Evolutionary conservation across 208 protist genomes (phyloP).

Genomic region (Leptomonas pyrrhocoris): DNA sequence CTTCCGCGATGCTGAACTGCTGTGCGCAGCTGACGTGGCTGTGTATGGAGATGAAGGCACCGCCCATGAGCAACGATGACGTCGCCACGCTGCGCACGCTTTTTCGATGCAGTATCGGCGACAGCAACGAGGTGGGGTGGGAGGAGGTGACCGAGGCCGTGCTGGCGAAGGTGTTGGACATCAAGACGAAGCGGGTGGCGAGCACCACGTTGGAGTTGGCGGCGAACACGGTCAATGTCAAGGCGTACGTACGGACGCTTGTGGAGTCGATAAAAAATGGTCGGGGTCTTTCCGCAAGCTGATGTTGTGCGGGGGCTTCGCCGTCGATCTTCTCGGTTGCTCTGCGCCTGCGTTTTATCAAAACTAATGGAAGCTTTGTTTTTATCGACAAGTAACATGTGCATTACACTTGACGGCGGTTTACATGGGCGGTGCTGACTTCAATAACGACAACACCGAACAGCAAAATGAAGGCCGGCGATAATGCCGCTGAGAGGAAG

Average conservation of each 20-base stretch:
- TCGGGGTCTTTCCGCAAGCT: background rate
- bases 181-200: constrained; percentile 24
- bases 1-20: constrained; percentile 71
- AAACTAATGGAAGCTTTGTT: no score
- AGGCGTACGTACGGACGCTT: constrained; percentile 61
- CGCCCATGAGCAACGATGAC: constrained; percentile 16
- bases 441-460: no score
- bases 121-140: constrained; percentile 75
- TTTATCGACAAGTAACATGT: no score
- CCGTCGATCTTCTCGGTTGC: no score
- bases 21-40: constrained; percentile 80
- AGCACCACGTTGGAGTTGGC: constrained; percentile 34
- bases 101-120: constrained; percentile 61
- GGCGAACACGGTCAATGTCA: constrained; percentile 54
- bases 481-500: no score
- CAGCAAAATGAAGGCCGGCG: no score
- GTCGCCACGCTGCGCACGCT: constrained; percentile 48
- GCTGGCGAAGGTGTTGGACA: constrained; percentile 69
- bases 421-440: no score
- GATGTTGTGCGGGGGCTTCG: constrained; percentile 12
- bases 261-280: constrained; percentile 37
- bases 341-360: no score
- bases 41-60: constrained; percentile 41
- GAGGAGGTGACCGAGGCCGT: constrained; percentile 88
- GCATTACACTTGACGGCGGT: no score